Base-by-base conservation (phyloP, 345 rosid species). In the Salix brachista region DNA sequence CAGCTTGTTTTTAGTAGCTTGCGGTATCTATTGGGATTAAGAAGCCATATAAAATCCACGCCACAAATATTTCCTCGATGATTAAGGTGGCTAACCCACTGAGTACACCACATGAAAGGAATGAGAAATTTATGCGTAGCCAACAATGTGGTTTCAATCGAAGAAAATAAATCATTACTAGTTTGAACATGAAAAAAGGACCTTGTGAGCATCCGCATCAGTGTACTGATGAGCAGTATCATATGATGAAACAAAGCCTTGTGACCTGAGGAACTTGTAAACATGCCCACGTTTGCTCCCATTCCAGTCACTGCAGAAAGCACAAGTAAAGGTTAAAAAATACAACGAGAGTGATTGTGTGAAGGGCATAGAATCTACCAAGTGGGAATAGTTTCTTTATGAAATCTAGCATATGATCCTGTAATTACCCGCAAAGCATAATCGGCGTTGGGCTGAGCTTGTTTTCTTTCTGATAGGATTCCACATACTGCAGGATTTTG, bases 1-100 rank as follows among this genome's bases (percentile, higher is more conserved):
- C 97, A 92, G 61, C 99, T 91, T 21, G 97, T 82, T 85, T 89
- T 90, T 6, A 92, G 86, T 60, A 91, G 80, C 77, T 91, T 90
- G 46, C 90, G 83, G 70, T 90, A 88, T 75, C 86, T 84, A 48
- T 90, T 91, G 73, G 99, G 99, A 85, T 94, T 94, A 28, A 73
- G 74, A 46, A 74, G 78, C 78, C 82, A 79, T 69, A 73, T 79
- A 73, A 78, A 78, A 42, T 78, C 81, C 72, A 78, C 81, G 14
- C 81, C 81, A 6, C 81, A 78, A 66, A 78, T 56, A 67, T 78
- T 67, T 67, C 81, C 81, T 3, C 73, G 81, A 67, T 78, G 81
- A 39, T 78, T 78, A 25, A 32, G 81, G 54, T 78, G 81, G 73
- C 81, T 78, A 28, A 78, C 81, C 81, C 81, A 78, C 81, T 78